These are phyloP conservation scores for Suillus hirtellus DNA, from an alignment of 768 basidiomycete species.

Conservation along the genomic window DNA sequence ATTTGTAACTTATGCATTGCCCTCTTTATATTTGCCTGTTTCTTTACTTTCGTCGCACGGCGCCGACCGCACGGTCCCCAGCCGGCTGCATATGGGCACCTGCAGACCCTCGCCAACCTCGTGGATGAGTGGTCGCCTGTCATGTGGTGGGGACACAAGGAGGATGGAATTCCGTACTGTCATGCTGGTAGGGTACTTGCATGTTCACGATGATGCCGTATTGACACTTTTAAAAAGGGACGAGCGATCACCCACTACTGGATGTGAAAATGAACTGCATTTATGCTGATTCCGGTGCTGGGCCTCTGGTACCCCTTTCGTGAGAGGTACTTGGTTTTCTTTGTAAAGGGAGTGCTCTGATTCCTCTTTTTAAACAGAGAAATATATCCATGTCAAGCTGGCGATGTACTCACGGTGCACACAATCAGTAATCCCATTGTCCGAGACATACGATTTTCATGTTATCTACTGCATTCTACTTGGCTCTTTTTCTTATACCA, in stretches of 20 bases:
- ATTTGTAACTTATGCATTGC: slow-evolving; percentile 27
- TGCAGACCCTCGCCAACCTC: slow-evolving; percentile 36
- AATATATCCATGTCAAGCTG: neutral
- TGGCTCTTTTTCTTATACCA: no score
- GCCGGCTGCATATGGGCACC: slow-evolving; percentile 34
- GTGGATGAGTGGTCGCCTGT: slow-evolving; percentile 36
- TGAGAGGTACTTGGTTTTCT: neutral
- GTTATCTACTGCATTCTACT: neutral
- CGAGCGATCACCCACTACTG: slow-evolving; percentile 18
- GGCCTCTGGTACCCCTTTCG: neutral
- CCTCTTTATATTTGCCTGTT: slow-evolving; percentile 23
- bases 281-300: slow-evolving; percentile 17
- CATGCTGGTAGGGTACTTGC: slow-evolving; percentile 22
- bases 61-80: slow-evolving; percentile 25
- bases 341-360: neutral
- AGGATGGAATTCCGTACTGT: neutral
- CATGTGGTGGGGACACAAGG: slow-evolving; percentile 35
- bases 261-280: slow-evolving; percentile 21
- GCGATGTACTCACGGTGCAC: neutral
- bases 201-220: no score
- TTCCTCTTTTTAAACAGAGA: neutral
- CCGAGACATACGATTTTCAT: neutral
- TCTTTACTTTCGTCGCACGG: slow-evolving; percentile 19
- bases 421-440: no score
- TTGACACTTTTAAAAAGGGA: neutral